Conservation (phyloP, 352 stramenopile species). For the Halophytophthora batemanensis region DNA sequence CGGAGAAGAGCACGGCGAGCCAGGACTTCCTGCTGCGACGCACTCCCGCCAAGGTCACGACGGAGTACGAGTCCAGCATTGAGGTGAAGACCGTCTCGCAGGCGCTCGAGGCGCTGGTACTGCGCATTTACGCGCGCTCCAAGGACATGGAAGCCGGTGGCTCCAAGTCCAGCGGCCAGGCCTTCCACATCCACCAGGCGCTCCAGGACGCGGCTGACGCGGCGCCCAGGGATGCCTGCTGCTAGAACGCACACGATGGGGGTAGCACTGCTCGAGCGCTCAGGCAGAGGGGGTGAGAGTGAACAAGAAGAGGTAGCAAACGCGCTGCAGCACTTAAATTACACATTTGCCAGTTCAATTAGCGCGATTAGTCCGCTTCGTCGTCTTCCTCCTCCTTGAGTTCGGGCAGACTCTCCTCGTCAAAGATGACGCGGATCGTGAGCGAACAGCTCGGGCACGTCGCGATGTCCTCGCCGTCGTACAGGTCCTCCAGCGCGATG, state of each 20-base stretch:
- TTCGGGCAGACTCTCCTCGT: constrained; percentile 82
- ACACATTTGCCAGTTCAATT: constrained; percentile 6
- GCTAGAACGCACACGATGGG: no score
- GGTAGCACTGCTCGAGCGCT: no score
- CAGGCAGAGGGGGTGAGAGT: no score
- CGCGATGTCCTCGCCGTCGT: constrained; percentile 97
- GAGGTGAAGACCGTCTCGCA: constrained; percentile 44
- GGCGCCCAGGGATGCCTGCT: constrained; percentile 29
- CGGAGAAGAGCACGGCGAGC: constrained; percentile 30
- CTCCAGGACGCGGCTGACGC: not conserved
- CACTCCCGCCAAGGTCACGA: constrained; percentile 17
- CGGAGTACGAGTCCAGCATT: constrained; percentile 50
- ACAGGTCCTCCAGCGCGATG: constrained; percentile 82
- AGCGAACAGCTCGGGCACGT: constrained; percentile 96
- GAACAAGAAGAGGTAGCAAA: no score
- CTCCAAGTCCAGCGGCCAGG: constrained; percentile 39
- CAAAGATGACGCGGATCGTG: constrained; percentile 95
- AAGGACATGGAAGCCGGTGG: constrained; percentile 51
- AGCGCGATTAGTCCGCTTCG: constrained; percentile 6
- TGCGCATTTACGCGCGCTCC: constrained; percentile 68
- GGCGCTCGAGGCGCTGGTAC: constrained; percentile 58
- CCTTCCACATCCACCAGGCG: constrained; percentile 35
- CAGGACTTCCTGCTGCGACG: not conserved
- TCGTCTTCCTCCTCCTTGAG: constrained; percentile 58
- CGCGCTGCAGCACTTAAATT: constrained; percentile 11